Evolutionary conservation across 2,329 filamentous ascomycete genomes (phyloP), one percentile per base, ranked within the genome.

Genomic region (Chaetomiaceae sp.): DNA sequence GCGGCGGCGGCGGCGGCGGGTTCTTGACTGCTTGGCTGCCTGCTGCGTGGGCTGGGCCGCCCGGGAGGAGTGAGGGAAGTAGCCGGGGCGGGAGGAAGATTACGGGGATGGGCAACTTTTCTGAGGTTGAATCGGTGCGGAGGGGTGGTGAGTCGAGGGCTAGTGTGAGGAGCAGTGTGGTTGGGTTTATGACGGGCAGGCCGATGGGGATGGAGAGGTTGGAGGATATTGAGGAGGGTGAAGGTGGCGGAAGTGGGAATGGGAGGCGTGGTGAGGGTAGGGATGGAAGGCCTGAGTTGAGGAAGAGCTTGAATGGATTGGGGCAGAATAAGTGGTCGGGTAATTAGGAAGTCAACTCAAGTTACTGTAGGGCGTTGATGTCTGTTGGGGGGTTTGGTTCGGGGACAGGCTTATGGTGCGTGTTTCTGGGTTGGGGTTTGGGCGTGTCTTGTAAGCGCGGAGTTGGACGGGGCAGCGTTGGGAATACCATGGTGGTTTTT

Each of bases 241-340:
- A 16, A 1, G 45, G 44, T n/a, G 16, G 44, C 14, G 16, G 19
- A 35, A 25, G 20, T 12, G 12, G 35, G 31, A 21, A 25, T 16
- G 33, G 25, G 20, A 44, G 31, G 47, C 25, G 43, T 20, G 31
- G 39, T 12, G 19, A 40, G 19, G 16, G 21, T 10, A 16, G 44
- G 20, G 4, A 25, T 30, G 54, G 48, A 42, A 53, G 53, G 54
- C 37, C 48, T 37, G 53, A 59, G 55, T 46, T 63, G 53, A 58
- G 62, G 53, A 59, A 60, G 30, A 63, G 60, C 42, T 42, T 63
- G 47, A 66, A 65, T 51, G 61, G 62, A n/a, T 37, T 66, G 55
- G 57, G 61, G 14, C 62, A 63, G 58, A 64, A 66, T 50, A 51
- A 57, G 39, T 60, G 61, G 58, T 58, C 59, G 13, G 39, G 38